phyloP scores from a whole-genome alignment of 768 basidiomycete genomes.

The Boletus bicolor region DNA sequence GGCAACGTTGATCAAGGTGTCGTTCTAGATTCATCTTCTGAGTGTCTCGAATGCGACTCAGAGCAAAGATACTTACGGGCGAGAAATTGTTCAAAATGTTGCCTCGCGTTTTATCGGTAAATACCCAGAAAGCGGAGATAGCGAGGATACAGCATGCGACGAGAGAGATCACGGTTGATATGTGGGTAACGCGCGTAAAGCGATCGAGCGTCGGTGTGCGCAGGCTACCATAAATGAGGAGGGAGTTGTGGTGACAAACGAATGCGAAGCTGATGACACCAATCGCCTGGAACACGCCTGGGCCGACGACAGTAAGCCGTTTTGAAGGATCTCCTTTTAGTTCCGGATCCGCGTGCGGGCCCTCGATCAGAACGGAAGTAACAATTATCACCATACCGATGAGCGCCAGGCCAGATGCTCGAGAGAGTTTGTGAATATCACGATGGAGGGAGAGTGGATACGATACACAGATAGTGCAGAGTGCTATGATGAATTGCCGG shows the following conservation, averaged over 20 bases:
- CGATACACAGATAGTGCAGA: constrained; percentile 85
- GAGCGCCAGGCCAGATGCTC: constrained; percentile 88
- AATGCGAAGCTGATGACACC: constrained; percentile 97
- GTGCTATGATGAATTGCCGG: constrained; percentile 83
- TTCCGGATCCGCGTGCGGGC: constrained; percentile 67
- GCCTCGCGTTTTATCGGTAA: constrained; percentile 90
- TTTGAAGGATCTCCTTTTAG: constrained; percentile 74
- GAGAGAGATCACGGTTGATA: constrained; percentile 82
- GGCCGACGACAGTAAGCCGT: constrained; percentile 70
- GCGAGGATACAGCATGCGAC: constrained; percentile 83
- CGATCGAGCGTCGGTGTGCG: constrained; percentile 92
- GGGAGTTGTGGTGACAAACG: constrained; percentile 96
- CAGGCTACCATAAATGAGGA: constrained; percentile 93
- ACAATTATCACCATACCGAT: constrained; percentile 96
- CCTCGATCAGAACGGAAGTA: constrained; percentile 75
- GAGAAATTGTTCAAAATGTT: constrained; percentile 97
- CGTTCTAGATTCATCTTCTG: constrained; percentile 44
- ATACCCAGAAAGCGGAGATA: constrained; percentile 80
- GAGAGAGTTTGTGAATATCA: constrained; percentile 94
- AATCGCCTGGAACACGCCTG: constrained; percentile 90
- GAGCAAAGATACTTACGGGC: constrained; percentile 40
- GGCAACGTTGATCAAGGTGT: constrained; percentile 92
- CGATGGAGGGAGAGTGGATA: constrained; percentile 95
- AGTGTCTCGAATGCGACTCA: neutral
- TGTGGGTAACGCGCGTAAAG: constrained; percentile 89